Conservation (phyloP, 306 rosid genomes). For the Aeschynomene evenia region DNA sequence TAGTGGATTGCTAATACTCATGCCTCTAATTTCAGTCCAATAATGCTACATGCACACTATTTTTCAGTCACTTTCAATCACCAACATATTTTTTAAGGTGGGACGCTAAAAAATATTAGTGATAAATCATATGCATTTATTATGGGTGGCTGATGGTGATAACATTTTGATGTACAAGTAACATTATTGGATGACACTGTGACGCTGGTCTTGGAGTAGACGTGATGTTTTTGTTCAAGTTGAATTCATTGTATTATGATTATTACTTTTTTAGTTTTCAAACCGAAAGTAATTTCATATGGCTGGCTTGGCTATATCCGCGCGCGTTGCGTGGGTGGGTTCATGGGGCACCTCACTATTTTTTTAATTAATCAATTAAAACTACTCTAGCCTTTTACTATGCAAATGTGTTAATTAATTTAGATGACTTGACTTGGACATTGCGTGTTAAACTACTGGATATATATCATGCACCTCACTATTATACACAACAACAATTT, state of each 20-base stretch:
- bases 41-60: no score
- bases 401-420: neutral
- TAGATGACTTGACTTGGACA: neutral
- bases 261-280: constrained; percentile 4
- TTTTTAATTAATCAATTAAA: neutral
- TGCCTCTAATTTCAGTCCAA: neutral
- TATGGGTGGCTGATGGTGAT: no score
- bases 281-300: neutral
- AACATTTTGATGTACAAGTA: no score
- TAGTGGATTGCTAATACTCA: neutral
- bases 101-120: no score
- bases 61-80: no score
- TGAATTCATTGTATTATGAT: neutral
- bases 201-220: neutral
- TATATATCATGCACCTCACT: neutral
- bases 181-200: neutral
- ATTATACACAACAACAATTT: no score
- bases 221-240: neutral
- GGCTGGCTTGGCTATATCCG: neutral
- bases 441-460: neutral
- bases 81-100: no score
- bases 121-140: no score
- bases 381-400: neutral
- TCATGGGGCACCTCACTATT: neutral
- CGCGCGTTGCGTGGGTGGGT: no score